Evolutionary conservation across 768 basidiomycete genomes (phyloP), one percentile per base, ranked within the genome.

Genomic region (Postia placenta): DNA sequence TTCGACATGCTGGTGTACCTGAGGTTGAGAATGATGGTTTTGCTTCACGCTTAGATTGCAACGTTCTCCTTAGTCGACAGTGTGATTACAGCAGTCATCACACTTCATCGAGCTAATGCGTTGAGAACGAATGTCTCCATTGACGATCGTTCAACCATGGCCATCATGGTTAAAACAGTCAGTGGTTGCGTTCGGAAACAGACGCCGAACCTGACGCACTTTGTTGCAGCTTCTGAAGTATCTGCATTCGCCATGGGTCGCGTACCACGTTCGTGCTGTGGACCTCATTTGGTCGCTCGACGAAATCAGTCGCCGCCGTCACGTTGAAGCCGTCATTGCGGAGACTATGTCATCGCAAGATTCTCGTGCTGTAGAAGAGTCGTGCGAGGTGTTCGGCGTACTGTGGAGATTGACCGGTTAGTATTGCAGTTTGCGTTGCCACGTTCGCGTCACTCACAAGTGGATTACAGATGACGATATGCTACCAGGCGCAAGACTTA

Each of bases 351-450:
- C 75, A 9, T 78, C 83, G 5, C 61, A 74, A 0, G 74, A 81
- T 26, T 65, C 70, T 5, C 60, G 60, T 2, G 71, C 73, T 36
- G 68, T 75, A 2, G 67, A 76, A 15, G 76, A 79, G 17, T 79
- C 82, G 1, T 89, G 84, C 60, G 88, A 95, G 56, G 88, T 87
- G 0, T 97, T 99, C 63, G 93, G 95, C 2, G 80, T 89, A 3
- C 69, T 99, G 5, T 99, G 95, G 95, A 78, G 92, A 49, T 68
- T 93, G 49, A 86, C 85, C 42, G 92, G 94, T 87, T 74, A 58
- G 36, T 14, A n/a, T n/a, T 20, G 9, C 20, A 24, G 12, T 38
- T 14, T 19, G 20, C 51, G 38, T 48, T 35, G 26, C 17, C 44
- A 19, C 59, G 22, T 51, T 50, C 26, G 36, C 50, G 49, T 50